Evolutionary conservation across 805 yeast species (phyloP).

Genomic region (Isabelozyma pseudorhagii): DNA sequence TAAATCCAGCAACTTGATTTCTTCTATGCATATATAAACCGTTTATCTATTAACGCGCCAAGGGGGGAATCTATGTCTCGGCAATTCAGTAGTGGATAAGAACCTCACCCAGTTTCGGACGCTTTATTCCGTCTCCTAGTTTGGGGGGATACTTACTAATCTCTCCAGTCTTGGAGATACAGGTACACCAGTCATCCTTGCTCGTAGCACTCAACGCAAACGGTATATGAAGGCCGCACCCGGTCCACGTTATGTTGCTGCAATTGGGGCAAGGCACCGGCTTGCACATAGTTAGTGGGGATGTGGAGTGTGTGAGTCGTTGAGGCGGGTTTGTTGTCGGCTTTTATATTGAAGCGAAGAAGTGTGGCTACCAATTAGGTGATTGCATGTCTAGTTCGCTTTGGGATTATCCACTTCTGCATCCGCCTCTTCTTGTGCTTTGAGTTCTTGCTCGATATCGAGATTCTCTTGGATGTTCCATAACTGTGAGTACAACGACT

Average conservation of each 20-base stretch:
- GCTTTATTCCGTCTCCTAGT: constrained; percentile 14
- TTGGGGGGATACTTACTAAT: constrained; percentile 24
- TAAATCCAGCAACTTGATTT: neutral
- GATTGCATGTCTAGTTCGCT: too few species aligned
- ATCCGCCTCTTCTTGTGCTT: constrained; percentile 6
- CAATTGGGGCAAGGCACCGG: constrained; percentile 30
- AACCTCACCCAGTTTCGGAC: neutral
- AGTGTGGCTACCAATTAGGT: neutral
- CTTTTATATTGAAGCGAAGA: neutral
- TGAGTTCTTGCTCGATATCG: constrained; percentile 41
- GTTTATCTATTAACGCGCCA: neutral
- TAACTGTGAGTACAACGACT: constrained; percentile 70
- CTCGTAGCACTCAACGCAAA: constrained; percentile 35
- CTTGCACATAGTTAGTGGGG: constrained; percentile 27
- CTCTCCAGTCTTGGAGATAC: constrained; percentile 17
- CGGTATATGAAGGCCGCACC: constrained; percentile 46
- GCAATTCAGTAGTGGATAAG: neutral
- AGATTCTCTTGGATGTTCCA: constrained; percentile 92
- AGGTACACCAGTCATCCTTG: constrained; percentile 33
- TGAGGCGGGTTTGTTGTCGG: neutral
- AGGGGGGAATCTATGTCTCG: neutral
- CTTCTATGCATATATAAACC: neutral
- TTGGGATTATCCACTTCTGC: neutral
- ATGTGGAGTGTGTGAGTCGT: neutral
- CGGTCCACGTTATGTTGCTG: constrained; percentile 35